Evolutionary conservation across 179 eudicot genomes (phyloP).

Genomic region (Beta lomatogona): DNA sequence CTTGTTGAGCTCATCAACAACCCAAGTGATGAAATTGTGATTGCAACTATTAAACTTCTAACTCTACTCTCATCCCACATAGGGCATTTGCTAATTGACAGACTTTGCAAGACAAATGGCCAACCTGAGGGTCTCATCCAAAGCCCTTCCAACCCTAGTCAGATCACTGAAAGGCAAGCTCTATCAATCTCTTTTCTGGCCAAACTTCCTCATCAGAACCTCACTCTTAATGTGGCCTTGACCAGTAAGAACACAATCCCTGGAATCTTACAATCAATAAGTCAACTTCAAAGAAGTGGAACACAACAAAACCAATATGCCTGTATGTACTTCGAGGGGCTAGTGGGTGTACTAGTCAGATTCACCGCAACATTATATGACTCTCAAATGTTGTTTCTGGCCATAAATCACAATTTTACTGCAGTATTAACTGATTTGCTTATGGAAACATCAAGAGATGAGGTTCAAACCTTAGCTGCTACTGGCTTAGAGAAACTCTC

Average conservation of each 20-base stretch:
- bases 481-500: slow-evolving; percentile 79
- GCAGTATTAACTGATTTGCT: slow-evolving; percentile 58
- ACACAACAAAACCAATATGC: slow-evolving; percentile 58
- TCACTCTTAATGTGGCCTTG: slow-evolving; percentile 65
- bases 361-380: slow-evolving; percentile 77
- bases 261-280: slow-evolving; percentile 41
- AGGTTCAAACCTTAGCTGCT: slow-evolving; percentile 71
- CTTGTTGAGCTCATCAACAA: slow-evolving; percentile 62
- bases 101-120: slow-evolving; percentile 63
- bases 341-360: slow-evolving; percentile 84
- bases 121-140: slow-evolving; percentile 68
- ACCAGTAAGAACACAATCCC: slow-evolving; percentile 52
- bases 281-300: slow-evolving; percentile 50
- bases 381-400: slow-evolving; percentile 51
- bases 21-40: slow-evolving; percentile 63
- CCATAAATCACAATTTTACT: slow-evolving; percentile 52
- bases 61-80: slow-evolving; percentile 62
- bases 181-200: slow-evolving; percentile 66
- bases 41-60: slow-evolving; percentile 58
- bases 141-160: slow-evolving; percentile 40
- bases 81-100: slow-evolving; percentile 69
- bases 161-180: slow-evolving; percentile 68
- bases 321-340: slow-evolving; percentile 63
- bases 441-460: slow-evolving; percentile 53
- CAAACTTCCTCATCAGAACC: slow-evolving; percentile 74